Evolutionary conservation across 208 protist species (phyloP).

Genomic region (Leishmania arabica): DNA sequence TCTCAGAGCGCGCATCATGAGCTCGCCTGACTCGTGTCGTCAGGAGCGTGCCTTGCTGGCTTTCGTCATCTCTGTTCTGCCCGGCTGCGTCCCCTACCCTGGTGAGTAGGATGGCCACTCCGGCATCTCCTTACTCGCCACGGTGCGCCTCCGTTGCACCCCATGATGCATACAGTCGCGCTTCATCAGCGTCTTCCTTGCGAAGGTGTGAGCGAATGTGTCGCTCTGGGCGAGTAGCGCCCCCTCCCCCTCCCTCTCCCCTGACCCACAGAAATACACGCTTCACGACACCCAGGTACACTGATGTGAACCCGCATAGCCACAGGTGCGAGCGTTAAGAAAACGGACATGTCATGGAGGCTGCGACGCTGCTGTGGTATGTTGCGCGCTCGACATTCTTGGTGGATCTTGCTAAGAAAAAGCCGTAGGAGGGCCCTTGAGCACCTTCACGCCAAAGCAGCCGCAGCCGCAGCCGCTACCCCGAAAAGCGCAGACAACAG

Average conservation of each 20-base stretch:
- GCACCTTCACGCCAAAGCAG: neutral
- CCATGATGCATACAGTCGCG: neutral
- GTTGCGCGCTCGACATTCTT: neutral
- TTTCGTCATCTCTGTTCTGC: neutral
- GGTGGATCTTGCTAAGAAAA: neutral
- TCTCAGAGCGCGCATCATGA: conserved; percentile 11
- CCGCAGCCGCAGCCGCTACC: neutral
- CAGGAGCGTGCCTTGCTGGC: neutral
- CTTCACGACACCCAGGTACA: neutral
- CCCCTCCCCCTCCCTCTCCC: too few relatives aligned
- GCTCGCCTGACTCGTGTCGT: neutral
- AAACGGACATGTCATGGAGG: neutral
- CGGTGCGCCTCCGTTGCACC: neutral
- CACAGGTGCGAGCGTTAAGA: neutral
- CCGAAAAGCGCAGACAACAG: neutral
- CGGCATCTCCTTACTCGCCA: neutral
- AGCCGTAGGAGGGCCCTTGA: neutral
- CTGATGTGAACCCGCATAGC: neutral
- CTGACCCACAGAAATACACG: neutral
- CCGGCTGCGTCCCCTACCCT: neutral
- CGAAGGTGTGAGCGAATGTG: neutral
- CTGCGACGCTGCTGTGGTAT: neutral
- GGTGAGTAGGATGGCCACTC: neutral
- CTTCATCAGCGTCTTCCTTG: neutral
- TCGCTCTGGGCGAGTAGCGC: neutral